Evolutionary conservation across 495 filamentous ascomycete species (phyloP), one percentile per base, ranked within the genome.

Genomic region (Immersiella caudata): DNA sequence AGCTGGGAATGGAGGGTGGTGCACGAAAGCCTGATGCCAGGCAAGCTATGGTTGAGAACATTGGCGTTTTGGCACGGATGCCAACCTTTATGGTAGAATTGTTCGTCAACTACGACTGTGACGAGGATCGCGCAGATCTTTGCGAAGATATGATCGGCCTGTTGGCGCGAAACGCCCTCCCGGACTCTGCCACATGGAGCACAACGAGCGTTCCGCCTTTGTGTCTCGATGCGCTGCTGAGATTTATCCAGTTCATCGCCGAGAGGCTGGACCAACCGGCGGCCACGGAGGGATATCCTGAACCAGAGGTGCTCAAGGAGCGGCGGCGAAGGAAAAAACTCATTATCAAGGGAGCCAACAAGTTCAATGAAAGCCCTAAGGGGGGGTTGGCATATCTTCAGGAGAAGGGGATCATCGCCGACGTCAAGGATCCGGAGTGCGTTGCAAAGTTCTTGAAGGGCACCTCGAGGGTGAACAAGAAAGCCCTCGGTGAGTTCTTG

Each of bases 171-270:
- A 98, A 96, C 73, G 95, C 95, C 11, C 93, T 99, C 71, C 95
- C 95, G 8, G 95, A 99, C 73, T 97, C 95, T 2, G 96, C 94
- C 12, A 98, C 94, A 24, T 99, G 95, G 95, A 99, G 95, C 76
- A 99, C 95, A 0, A 97, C 95, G 26, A 99, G 96, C 75, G 95
- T 99, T 12, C 95, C 95, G 20, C 95, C 96, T 2, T 78, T 99
- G 21, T 99, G 96, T 73, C 81, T 99, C 9, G 95, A 99, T 73
- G 90, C 95, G 56, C 84, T 98, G 1, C 83, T 99, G 16, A 88
- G 93, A 18, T 98, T 93, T 70, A 85, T 99, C 51, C 93, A 96
- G 71, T 97, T 90, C 62, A 89, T 99, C 64, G 89, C 93, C 12
- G 94, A 97, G 70, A 84, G 95, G 64, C 78, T 98, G 14, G 87